phyloP scores from a whole-genome alignment of 2,329 filamentous ascomycete species.

The Aspergillus floridensis region DNA sequence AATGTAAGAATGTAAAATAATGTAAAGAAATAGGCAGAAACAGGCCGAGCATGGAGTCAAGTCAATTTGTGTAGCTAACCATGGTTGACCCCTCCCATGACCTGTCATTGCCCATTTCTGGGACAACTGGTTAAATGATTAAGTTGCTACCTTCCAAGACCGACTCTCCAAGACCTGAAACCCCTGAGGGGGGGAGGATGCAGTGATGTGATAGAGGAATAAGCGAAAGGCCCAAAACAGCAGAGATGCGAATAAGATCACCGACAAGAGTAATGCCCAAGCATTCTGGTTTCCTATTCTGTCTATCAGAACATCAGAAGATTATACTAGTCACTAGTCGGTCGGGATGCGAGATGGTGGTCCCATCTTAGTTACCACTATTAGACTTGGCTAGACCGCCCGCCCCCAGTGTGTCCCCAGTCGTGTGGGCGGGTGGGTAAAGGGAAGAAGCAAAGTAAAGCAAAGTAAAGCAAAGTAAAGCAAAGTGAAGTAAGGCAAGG shows the following conservation, averaged over 20 bases:
- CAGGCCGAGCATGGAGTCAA: background rate
- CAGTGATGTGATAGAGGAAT: background rate
- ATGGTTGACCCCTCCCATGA: conserved; percentile 3
- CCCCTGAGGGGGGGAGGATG: background rate
- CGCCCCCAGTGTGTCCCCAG: conserved; percentile 5
- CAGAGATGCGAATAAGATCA: background rate
- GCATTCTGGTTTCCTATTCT: background rate
- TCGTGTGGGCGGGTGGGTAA: conserved; percentile 3
- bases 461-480: conserved; percentile 3
- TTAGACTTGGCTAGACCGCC: conserved; percentile 21
- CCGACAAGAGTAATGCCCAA: background rate
- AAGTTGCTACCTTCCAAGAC: too few relatives aligned
- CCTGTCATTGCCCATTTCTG: background rate
- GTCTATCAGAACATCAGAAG: background rate
- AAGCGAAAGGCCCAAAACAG: background rate
- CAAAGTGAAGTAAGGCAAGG: background rate
- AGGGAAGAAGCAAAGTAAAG: conserved; percentile 4
- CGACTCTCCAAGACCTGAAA: background rate
- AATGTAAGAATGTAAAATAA: background rate
- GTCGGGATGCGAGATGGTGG: conserved; percentile 5
- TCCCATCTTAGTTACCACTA: conserved; percentile 14
- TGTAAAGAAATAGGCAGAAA: background rate
- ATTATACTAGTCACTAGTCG: conserved; percentile 13
- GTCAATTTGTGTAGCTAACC: conserved; percentile 1
- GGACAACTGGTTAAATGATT: background rate